Conservation (phyloP, 2,329 filamentous ascomycete genomes). For the Colletotrichum somersetense region DNA sequence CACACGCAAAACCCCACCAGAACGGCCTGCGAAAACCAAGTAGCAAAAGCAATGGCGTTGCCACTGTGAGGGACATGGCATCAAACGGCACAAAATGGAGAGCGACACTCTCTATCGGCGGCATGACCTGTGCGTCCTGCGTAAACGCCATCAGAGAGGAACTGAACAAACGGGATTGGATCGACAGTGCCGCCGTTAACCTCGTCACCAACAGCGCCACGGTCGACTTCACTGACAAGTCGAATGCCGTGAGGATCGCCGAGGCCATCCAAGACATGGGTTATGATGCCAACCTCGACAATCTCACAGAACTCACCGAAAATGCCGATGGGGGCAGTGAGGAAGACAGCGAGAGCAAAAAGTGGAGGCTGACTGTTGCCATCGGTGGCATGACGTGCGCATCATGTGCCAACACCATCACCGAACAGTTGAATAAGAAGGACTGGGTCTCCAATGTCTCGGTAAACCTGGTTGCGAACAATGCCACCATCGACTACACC, state of each 20-base stretch:
- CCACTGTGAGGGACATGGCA: slow-evolving; percentile 23
- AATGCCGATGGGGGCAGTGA: slow-evolving; percentile 57
- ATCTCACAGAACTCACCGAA: slow-evolving; percentile 58
- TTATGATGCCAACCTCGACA: slow-evolving; percentile 73
- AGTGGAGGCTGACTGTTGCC: slow-evolving; percentile 67
- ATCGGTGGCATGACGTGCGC: slow-evolving; percentile 82
- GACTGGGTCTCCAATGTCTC: slow-evolving; percentile 65
- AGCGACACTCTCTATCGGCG: slow-evolving; percentile 71
- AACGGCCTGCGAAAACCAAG: slow-evolving; percentile 17
- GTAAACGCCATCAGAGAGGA: slow-evolving; percentile 72
- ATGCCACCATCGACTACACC: slow-evolving; percentile 65
- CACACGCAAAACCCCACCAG: slow-evolving; percentile 2
- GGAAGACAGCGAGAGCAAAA: slow-evolving; percentile 12
- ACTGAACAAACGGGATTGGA: slow-evolving; percentile 68
- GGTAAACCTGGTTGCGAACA: slow-evolving; percentile 71
- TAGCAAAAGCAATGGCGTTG: slow-evolving; percentile 18
- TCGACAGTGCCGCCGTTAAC: slow-evolving; percentile 71
- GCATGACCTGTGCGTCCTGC: slow-evolving; percentile 82
- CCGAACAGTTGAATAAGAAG: slow-evolving; percentile 67
- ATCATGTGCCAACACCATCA: slow-evolving; percentile 75
- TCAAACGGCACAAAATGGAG: slow-evolving; percentile 53
- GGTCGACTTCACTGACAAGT: slow-evolving; percentile 63
- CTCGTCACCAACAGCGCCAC: slow-evolving; percentile 76
- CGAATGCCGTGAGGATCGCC: slow-evolving; percentile 51
- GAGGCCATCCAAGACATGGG: slow-evolving; percentile 72